Conservation (phyloP, 108 stramenopile genomes). For the Fistulifera pelliculosa region DNA sequence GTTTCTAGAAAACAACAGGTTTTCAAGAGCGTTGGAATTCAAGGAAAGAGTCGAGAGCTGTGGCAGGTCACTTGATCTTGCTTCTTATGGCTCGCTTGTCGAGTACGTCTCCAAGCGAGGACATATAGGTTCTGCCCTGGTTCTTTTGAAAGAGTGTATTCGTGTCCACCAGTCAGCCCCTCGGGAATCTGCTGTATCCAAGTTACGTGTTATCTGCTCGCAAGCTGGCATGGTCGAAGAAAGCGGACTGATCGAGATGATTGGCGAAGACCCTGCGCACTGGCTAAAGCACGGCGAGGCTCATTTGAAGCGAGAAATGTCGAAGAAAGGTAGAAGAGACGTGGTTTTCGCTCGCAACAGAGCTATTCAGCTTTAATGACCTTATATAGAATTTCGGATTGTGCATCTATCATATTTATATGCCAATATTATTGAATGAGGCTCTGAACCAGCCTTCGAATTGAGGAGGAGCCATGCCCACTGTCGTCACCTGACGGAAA, state of each 20-base stretch:
- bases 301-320: slow-evolving; percentile 37
- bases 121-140: slow-evolving; percentile 68
- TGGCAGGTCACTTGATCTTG: slow-evolving; percentile 53
- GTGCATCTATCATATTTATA: no score
- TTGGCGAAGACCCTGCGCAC: slow-evolving; percentile 66
- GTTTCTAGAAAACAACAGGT: slow-evolving; percentile 60
- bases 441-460: no score
- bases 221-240: slow-evolving; percentile 35
- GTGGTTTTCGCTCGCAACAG: background rate
- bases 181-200: slow-evolving; percentile 47
- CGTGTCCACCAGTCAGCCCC: slow-evolving; percentile 53
- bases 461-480: no score
- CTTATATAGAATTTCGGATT: background rate
- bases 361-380: background rate
- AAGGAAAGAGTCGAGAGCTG: slow-evolving; percentile 59
- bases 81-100: slow-evolving; percentile 66
- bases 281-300: slow-evolving; percentile 66
- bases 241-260: slow-evolving; percentile 36
- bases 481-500: no score
- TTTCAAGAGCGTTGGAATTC: slow-evolving; percentile 52
- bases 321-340: slow-evolving; percentile 34
- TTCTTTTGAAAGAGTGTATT: slow-evolving; percentile 75
- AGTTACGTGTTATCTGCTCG: slow-evolving; percentile 40
- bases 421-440: no score
- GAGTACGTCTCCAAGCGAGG: slow-evolving; percentile 54